These are phyloP conservation scores for Daldinia sp. DNA, from an alignment of 2,329 filamentous ascomycete genomes.

Conservation along the genomic window DNA sequence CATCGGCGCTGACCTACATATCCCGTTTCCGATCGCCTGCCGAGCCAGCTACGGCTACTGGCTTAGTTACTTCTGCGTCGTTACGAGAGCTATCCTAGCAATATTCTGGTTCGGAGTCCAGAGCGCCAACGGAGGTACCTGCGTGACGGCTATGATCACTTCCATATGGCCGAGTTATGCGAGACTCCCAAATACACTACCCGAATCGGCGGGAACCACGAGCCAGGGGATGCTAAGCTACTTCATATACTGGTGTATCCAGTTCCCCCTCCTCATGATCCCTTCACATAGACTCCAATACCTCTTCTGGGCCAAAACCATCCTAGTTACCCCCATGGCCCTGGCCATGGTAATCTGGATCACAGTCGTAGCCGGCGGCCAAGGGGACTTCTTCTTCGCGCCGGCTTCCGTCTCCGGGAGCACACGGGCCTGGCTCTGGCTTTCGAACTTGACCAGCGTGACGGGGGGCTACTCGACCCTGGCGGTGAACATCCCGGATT, in stretches of 20 bases:
- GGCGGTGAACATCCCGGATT: conserved; percentile 59
- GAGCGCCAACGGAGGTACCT: conserved; percentile 67
- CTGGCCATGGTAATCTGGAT: conserved; percentile 66
- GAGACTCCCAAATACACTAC: conserved; percentile 60
- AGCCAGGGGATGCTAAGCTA: conserved; percentile 64
- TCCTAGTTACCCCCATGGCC: conserved; percentile 58
- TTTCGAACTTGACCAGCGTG: conserved; percentile 47
- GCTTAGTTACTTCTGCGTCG: conserved; percentile 48
- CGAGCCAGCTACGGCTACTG: conserved; percentile 54
- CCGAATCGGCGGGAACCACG: conserved; percentile 60
- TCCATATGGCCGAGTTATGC: conserved; percentile 64
- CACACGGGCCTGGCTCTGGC: conserved; percentile 44
- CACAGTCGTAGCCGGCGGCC: conserved; percentile 55
- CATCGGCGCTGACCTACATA: conserved; percentile 46
- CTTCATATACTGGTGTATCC: conserved; percentile 65
- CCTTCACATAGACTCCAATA: conserved; percentile 62
- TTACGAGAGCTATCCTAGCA: conserved; percentile 53
- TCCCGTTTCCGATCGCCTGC: conserved; percentile 53
- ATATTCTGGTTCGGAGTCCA: conserved; percentile 59
- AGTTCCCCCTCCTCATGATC: conserved; percentile 63
- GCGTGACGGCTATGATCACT: conserved; percentile 53
- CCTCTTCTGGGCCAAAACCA: conserved; percentile 56
- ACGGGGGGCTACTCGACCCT: conserved; percentile 59
- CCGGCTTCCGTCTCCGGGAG: conserved; percentile 52
- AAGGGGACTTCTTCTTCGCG: conserved; percentile 55